Conservation (phyloP, 257 asterid species). For the Anisodus acutangulus region DNA sequence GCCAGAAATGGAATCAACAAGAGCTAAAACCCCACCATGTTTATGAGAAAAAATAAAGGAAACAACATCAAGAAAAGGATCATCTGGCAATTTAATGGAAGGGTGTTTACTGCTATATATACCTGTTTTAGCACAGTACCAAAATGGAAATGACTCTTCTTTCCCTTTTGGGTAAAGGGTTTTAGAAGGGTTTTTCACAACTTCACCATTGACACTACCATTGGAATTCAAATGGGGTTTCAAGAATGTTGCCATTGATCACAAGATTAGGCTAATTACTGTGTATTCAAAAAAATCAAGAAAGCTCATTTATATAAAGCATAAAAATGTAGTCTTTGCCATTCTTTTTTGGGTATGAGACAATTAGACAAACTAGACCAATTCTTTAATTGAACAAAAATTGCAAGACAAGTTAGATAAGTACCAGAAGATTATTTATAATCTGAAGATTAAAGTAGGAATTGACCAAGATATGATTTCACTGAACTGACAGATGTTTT, state of each 20-base stretch:
- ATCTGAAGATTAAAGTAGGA: neutral
- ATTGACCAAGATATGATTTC: no score
- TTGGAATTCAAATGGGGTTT: slow-evolving; percentile 40
- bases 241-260: slow-evolving; percentile 46
- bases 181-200: slow-evolving; percentile 25
- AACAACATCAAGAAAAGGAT: slow-evolving; percentile 71
- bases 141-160: slow-evolving; percentile 34
- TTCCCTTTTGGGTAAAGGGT: neutral
- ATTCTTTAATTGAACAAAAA: neutral
- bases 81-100: slow-evolving; percentile 49
- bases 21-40: slow-evolving; percentile 59
- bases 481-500: no score
- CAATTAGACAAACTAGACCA: neutral
- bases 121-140: slow-evolving; percentile 74
- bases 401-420: no score
- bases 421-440: neutral
- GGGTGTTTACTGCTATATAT: slow-evolving; percentile 67
- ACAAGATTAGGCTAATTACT: neutral
- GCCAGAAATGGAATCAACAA: slow-evolving; percentile 73
- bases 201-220: slow-evolving; percentile 16
- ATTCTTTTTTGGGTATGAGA: neutral
- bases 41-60: slow-evolving; percentile 72
- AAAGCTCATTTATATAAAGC: neutral
- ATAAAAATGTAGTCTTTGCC: neutral
- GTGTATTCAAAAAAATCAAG: neutral